phyloP scores from a whole-genome alignment of 2,329 filamentous ascomycete genomes.

The Cladosporium cucumerinum region DNA sequence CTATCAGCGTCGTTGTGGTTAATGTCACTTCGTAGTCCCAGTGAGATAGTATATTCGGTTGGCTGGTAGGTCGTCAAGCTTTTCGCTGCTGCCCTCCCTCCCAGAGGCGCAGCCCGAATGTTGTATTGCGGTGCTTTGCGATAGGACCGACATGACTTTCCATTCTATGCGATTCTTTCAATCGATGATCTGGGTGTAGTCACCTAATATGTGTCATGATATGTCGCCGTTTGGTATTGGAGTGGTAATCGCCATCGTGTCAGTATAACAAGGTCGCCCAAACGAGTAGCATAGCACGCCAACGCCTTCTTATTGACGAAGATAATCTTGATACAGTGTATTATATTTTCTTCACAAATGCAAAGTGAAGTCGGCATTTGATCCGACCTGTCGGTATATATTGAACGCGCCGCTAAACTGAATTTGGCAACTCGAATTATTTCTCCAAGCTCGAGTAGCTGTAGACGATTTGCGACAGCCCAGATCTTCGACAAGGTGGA shows the following conservation, averaged over 20 bases:
- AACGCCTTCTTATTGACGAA: neutral
- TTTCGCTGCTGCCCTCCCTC: neutral
- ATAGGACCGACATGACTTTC: neutral
- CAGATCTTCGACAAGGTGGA: neutral
- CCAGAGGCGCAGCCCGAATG: neutral
- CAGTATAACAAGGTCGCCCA: neutral
- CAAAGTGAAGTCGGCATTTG: neutral
- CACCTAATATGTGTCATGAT: neutral
- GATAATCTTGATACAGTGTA: neutral
- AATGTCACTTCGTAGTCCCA: neutral
- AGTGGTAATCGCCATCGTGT: neutral
- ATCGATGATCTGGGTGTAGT: neutral
- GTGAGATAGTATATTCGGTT: neutral
- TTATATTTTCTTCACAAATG: neutral
- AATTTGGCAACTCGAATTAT: conserved; percentile 4
- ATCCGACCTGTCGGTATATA: neutral
- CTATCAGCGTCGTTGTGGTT: neutral
- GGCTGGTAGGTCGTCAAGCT: neutral
- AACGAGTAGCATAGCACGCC: neutral
- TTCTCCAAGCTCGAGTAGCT: neutral
- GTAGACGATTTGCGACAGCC: neutral
- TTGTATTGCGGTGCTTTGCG: neutral
- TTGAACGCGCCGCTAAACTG: neutral
- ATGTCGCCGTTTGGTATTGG: neutral
- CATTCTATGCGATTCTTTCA: neutral